Evolutionary conservation across 2,329 filamentous ascomycete genomes (phyloP).

Genomic region (Claviceps capensis): DNA sequence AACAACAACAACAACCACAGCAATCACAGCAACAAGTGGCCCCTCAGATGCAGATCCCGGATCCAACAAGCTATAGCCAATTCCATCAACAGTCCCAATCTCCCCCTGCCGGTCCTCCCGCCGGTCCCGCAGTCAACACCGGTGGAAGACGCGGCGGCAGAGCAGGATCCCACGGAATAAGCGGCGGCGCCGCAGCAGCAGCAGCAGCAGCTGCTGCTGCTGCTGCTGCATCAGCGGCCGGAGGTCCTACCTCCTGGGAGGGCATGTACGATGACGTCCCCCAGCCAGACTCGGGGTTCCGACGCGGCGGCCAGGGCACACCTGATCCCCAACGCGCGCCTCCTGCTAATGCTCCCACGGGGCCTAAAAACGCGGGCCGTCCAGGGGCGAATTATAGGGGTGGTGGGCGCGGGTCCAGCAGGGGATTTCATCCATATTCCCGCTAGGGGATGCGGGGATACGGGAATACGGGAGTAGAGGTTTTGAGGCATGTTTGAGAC

Average conservation of each 20-base stretch:
- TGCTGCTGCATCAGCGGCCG: constrained; percentile 19
- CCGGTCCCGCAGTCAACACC: neutral
- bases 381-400: constrained; percentile 90
- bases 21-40: constrained; percentile 18
- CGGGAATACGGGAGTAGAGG: neutral
- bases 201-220: constrained; percentile 20
- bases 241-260: constrained; percentile 79
- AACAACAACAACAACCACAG: constrained; percentile 24
- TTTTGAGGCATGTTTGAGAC: neutral
- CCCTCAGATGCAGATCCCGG: constrained; percentile 10
- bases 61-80: constrained; percentile 11
- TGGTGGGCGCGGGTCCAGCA: constrained; percentile 60
- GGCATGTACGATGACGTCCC: constrained; percentile 97
- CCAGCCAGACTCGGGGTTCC: constrained; percentile 51
- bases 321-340: constrained; percentile 31
- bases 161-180: constrained; percentile 15
- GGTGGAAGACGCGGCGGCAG: constrained; percentile 12
- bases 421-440: constrained; percentile 70
- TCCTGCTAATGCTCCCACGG: constrained; percentile 62
- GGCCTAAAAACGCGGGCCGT: constrained; percentile 86
- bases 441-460: constrained; percentile 11
- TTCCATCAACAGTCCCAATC: constrained; percentile 32
- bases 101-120: constrained; percentile 18
- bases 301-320: constrained; percentile 26
- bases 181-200: constrained; percentile 18